Evolutionary conservation across 176 grass and related monocot species (phyloP).

Genomic region (Saccharum officinarum): DNA sequence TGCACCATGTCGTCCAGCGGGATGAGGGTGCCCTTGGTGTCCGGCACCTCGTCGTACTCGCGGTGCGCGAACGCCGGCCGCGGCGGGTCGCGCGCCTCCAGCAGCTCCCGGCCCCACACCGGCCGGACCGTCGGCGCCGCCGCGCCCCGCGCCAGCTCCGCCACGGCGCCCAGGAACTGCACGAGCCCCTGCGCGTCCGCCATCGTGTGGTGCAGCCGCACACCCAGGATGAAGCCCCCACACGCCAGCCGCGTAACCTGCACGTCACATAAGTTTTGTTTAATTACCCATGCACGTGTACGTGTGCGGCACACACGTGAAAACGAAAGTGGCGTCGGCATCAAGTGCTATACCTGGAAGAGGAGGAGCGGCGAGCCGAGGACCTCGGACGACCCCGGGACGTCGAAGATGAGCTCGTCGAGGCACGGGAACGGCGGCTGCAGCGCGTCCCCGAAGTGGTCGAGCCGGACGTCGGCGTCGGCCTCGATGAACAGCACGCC

Average conservation of each 20-base stretch:
- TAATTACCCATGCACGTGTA: too few species aligned
- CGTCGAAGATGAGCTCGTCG: conserved; percentile 72
- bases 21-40: conserved; percentile 74
- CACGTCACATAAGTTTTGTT: not conserved
- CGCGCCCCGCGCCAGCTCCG: conserved; percentile 63
- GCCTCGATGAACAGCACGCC: conserved; percentile 82
- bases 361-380: conserved; percentile 61
- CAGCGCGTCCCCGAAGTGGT: conserved; percentile 69
- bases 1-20: conserved; percentile 78
- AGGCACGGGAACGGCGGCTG: conserved; percentile 74
- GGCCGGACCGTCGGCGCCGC: conserved; percentile 41
- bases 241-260: conserved; percentile 72
- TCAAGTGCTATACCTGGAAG: conserved; percentile 43
- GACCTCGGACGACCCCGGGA: conserved; percentile 56
- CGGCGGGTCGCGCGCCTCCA: conserved; percentile 54
- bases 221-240: conserved; percentile 62
- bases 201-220: conserved; percentile 63
- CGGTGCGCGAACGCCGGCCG: conserved; percentile 52
- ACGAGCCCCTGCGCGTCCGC: conserved; percentile 56
- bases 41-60: conserved; percentile 74
- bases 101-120: conserved; percentile 57
- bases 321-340: not conserved
- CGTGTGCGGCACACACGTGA: not conserved
- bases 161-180: conserved; percentile 55
- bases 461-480: conserved; percentile 60